Percentiles rank a stretch among this genome's conserved stretches.
Evolutionary conservation across 2,329 filamentous ascomycete species (phyloP).

Genomic region (Sclerotinia minor): DNA sequence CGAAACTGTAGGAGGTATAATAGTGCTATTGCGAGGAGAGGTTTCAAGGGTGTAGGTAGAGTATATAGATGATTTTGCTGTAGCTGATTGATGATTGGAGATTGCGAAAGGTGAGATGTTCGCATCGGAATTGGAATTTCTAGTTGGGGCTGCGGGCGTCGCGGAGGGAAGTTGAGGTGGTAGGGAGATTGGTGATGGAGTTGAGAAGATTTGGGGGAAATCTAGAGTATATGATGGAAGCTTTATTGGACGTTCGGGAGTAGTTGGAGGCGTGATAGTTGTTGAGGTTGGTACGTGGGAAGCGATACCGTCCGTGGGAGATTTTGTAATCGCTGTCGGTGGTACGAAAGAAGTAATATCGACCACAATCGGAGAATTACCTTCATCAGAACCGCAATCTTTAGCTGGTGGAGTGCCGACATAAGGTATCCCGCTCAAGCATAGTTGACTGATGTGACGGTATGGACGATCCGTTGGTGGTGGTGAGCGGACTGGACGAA

Average conservation of each 20-base stretch:
- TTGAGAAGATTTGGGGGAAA: conserved; percentile 6
- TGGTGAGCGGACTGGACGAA: not conserved
- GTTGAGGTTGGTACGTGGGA: not conserved
- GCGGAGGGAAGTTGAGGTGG: not conserved
- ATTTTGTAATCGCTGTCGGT: not conserved
- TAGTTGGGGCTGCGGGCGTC: not conserved
- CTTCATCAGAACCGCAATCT: not conserved
- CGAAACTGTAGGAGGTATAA: not conserved
- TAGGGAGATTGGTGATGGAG: not conserved
- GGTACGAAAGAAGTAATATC: not conserved
- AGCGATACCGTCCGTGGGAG: not conserved
- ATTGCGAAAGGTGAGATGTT: not conserved
- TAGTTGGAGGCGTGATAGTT: not conserved
- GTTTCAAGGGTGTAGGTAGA: not conserved
- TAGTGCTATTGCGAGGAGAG: not conserved
- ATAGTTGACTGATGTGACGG: conserved; percentile 15
- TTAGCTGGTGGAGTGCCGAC: not conserved
- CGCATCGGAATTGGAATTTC: not conserved
- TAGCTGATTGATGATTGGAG: not conserved
- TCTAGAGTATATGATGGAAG: not conserved
- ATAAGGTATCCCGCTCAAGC: not conserved
- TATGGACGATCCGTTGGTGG: conserved; percentile 21
- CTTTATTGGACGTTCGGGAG: not conserved
- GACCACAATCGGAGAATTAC: not conserved
- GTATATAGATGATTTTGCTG: not conserved